A percentile compares a stretch with the other conserved stretches of the same genome.
phyloP scores from a whole-genome alignment of 2,329 filamentous ascomycete species.

The Stenocarpella maydis region DNA sequence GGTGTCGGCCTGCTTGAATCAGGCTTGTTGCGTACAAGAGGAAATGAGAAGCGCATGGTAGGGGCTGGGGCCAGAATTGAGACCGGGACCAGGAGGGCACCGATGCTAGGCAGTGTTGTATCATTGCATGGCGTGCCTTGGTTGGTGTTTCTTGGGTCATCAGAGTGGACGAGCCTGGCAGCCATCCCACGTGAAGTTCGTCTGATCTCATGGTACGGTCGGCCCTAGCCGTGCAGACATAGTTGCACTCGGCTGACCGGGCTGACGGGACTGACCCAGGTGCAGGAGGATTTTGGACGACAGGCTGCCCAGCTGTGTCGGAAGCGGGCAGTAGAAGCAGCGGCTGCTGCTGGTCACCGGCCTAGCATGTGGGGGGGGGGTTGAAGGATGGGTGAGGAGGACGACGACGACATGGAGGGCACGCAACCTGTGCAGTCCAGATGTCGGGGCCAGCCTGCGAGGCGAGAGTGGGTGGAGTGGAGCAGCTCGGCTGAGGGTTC shows the following conservation, averaged over 20 bases:
- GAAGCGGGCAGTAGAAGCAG: not conserved
- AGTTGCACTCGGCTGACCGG: conserved; percentile 24
- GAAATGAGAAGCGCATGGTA: conserved; percentile 8
- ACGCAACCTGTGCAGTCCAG: not conserved
- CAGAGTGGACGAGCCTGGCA: not conserved
- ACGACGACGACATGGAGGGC: not conserved
- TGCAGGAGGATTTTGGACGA: conserved; percentile 3
- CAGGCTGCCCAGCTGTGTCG: conserved; percentile 1
- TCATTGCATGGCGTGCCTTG: conserved; percentile 20
- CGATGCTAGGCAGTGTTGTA: conserved; percentile 14
- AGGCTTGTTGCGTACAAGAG: not conserved
- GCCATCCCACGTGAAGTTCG: conserved; percentile 18
- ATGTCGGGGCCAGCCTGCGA: not conserved
- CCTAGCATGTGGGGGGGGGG: not conserved
- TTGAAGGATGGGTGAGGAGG: not conserved
- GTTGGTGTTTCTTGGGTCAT: not conserved
- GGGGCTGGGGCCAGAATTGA: conserved; percentile 7
- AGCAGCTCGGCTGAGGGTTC: not conserved
- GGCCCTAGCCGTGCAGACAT: conserved; percentile 22
- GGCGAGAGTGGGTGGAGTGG: not conserved
- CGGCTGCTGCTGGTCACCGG: not conserved
- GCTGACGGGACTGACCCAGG: conserved; percentile 25
- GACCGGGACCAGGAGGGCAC: conserved; percentile 16
- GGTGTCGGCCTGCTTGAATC: not conserved
- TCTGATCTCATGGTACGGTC: conserved; percentile 23